Evolutionary conservation across 2,329 filamentous ascomycete species (phyloP), one percentile per base, ranked within the genome.

Genomic region (Fusarium sublunatum): DNA sequence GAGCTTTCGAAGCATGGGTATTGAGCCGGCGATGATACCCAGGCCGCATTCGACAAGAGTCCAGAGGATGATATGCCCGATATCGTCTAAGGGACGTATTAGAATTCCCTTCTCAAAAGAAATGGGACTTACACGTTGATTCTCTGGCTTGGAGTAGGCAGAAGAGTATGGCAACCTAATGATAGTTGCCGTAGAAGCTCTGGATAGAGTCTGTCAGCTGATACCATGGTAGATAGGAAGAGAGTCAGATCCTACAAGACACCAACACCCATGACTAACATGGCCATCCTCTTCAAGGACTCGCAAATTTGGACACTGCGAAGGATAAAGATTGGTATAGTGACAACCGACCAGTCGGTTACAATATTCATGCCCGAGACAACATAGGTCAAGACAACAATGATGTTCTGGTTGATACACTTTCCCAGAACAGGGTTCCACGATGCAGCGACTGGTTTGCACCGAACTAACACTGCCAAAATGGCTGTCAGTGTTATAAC

Each of bases 1-100:
- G 2, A 60, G 34, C 6, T 60, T 60, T n/a, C 55, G 38, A 5
- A 62, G 59, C 46, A 62, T 57, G 1, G 60, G 58, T 34, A 63
- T 57, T 7, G 58, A 58, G 4, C 60, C 58, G 3, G 58, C 58
- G 7, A 62, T 58, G 10, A 63, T 49, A 4, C 47, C 60, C 0
- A 63, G 40, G 5, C 58, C 48, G 6, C 60, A 63, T 34, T 63
- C 58, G 1, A 62, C 31, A 2, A 63, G 36, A 0, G 53, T 53
- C 47, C 53, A 62, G 0, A 63, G 24, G 7, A 58, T 58, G 3
- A 62, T 50, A 2, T 53, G 24, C 1, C 43, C 58, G 1, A 53
- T 46, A 5, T 29, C 34, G 7, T 62, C 58, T 63, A 2, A 2
- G 22, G 25, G n/a, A 15, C 12, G 7, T 35, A 8, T 35, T 15